Conservation (phyloP, 1,284 basidiomycete genomes). For the Polyporus tsugae region DNA sequence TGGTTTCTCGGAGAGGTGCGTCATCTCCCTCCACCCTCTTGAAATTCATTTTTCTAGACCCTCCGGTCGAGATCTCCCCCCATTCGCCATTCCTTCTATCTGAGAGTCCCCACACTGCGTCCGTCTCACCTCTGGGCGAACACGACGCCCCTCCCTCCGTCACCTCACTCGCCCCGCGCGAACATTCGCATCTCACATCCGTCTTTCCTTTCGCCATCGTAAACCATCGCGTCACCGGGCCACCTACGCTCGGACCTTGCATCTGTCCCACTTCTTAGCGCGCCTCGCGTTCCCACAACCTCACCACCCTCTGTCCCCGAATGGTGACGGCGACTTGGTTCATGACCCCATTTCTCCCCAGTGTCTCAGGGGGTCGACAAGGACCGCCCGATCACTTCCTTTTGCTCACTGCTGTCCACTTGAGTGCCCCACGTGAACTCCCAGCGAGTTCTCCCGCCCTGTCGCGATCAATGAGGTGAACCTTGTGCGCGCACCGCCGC, state of each 20-base stretch:
- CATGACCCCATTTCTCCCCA: background rate
- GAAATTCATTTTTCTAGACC: constrained; percentile 22
- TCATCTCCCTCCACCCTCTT: constrained; percentile 25
- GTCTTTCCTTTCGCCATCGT: background rate
- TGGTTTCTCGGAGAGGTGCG: constrained; percentile 98
- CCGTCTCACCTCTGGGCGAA: background rate
- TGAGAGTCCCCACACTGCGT: background rate
- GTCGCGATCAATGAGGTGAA: background rate
- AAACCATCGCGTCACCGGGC: background rate
- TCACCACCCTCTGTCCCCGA: constrained; percentile 7
- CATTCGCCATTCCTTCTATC: background rate
- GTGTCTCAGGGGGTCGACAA: background rate
- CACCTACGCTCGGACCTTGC: constrained; percentile 16
- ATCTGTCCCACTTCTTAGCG: background rate
- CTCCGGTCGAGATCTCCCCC: background rate
- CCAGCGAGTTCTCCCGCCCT: constrained; percentile 13
- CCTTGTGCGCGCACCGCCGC: background rate
- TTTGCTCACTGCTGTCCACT: background rate
- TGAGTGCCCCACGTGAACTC: constrained; percentile 18
- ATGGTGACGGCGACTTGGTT: constrained; percentile 16
- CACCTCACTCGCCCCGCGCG: background rate
- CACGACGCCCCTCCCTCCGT: background rate
- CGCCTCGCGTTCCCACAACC: constrained; percentile 9
- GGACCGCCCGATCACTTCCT: constrained; percentile 12
- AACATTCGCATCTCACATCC: background rate